Conservation (phyloP, 2,329 filamentous ascomycete genomes). For the Aspergillus niger region DNA sequence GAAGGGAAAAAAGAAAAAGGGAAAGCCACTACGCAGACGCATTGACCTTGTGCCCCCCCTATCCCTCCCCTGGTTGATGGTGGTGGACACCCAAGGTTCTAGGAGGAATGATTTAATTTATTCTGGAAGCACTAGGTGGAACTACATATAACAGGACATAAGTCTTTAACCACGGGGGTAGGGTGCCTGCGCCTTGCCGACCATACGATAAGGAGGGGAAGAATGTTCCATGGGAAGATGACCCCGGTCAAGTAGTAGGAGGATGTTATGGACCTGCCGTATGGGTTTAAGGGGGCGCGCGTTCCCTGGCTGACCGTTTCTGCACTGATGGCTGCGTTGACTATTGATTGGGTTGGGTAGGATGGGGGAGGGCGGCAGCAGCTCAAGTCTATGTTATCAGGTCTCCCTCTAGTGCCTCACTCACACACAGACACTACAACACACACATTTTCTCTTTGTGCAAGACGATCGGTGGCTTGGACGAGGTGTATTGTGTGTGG, state of each 20-base stretch:
- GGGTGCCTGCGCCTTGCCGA: not conserved
- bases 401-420: not conserved
- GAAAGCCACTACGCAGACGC: not conserved
- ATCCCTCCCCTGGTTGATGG: not conserved
- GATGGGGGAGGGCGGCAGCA: not conserved
- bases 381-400: not conserved
- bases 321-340: not conserved
- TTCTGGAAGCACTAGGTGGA: not conserved
- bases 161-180: not conserved
- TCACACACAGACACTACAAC: too few relatives aligned
- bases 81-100: not conserved
- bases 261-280: not conserved
- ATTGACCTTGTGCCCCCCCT: not conserved
- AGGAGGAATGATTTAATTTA: not conserved
- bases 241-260: not conserved
- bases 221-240: not conserved
- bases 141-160: not conserved
- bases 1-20: not conserved
- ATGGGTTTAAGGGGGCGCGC: not conserved
- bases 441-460: not conserved
- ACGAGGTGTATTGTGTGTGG: not conserved
- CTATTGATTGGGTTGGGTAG: not conserved
- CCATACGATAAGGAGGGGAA: conserved; percentile 5
- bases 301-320: not conserved
- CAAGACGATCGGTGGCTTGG: not conserved